These are phyloP conservation scores for Pelargonium cotyledonis DNA, from an alignment of 441 rosid genomes.

Conservation along the genomic window DNA sequence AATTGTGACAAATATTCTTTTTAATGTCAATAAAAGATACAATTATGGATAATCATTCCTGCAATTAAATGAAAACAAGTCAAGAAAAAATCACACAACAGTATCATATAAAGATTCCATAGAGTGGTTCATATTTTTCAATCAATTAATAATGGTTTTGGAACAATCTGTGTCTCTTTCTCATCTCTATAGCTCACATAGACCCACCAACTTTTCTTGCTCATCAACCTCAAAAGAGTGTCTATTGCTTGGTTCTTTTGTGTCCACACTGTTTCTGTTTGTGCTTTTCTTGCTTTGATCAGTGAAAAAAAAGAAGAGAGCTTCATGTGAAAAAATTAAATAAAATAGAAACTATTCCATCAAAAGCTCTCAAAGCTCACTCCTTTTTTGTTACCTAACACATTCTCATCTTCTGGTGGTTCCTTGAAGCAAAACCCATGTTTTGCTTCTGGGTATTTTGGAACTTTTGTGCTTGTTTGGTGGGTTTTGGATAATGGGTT, in stretches of 20 bases:
- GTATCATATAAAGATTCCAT: no score
- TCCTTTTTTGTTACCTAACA: not conserved
- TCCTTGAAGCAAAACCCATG: not conserved
- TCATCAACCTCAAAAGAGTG: not conserved
- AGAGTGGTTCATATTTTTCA: no score
- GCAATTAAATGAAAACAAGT: no score
- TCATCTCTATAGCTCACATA: not conserved
- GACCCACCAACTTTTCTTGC: not conserved
- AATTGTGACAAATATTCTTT: constrained; percentile 1
- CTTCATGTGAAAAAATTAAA: not conserved
- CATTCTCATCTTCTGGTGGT: not conserved
- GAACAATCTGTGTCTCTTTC: not conserved
- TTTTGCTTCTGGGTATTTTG: not conserved
- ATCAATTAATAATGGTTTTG: no score
- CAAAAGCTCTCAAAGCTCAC: not conserved
- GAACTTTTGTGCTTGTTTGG: not conserved
- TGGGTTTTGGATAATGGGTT: not conserved
- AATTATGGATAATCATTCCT: not conserved
- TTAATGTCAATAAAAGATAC: not conserved
- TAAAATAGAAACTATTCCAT: no score
- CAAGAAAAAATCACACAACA: no score
- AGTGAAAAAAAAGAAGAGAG: not conserved
- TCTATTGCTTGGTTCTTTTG: not conserved
- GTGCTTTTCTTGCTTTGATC: constrained; percentile 1
- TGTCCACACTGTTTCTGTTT: not conserved